Percentiles rank a stretch among this genome's conserved stretches.
Conservation (phyloP, 192 early-diverging fungal species). For the Coemansia reversa region DNA sequence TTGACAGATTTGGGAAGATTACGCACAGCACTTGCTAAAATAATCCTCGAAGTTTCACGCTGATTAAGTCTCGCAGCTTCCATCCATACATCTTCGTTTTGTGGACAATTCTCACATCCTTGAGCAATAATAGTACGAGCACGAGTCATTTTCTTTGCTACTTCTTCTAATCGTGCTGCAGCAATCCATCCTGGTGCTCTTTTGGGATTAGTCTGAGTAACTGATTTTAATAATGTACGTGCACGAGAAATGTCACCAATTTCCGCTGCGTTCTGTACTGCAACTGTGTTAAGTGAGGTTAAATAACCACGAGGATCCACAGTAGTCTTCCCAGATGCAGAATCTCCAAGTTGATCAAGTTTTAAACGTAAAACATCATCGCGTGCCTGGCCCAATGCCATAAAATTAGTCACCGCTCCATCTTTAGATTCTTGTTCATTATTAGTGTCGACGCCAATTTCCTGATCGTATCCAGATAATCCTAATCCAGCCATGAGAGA, state of each 20-base stretch:
- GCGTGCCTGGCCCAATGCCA: slow-evolving; percentile 89
- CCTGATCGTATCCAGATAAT: slow-evolving; percentile 33
- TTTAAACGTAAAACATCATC: slow-evolving; percentile 88
- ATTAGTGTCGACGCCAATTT: slow-evolving; percentile 61
- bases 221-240: slow-evolving; percentile 80
- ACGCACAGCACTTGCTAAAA: slow-evolving; percentile 87
- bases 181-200: slow-evolving; percentile 99
- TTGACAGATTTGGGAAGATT: slow-evolving; percentile 89
- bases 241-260: slow-evolving; percentile 89
- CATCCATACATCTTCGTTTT: slow-evolving; percentile 95
- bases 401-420: slow-evolving; percentile 61
- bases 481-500: slow-evolving; percentile 52
- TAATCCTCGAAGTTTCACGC: slow-evolving; percentile 78
- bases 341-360: slow-evolving; percentile 90
- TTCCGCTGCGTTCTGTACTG: slow-evolving; percentile 70
- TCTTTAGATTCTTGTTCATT: slow-evolving; percentile 54
- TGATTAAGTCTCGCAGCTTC: slow-evolving; percentile 91
- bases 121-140: slow-evolving; percentile 85
- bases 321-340: slow-evolving; percentile 80
- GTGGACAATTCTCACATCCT: slow-evolving; percentile 93
- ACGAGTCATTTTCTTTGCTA: slow-evolving; percentile 76
- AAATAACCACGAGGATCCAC: slow-evolving; percentile 96
- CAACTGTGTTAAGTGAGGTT: slow-evolving; percentile 84
- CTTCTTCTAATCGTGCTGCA: slow-evolving; percentile 93
- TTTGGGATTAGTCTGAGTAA: slow-evolving; percentile 91